phyloP scores from a whole-genome alignment of 2,329 filamentous ascomycete genomes.

The Arthroderma uncinatum region DNA sequence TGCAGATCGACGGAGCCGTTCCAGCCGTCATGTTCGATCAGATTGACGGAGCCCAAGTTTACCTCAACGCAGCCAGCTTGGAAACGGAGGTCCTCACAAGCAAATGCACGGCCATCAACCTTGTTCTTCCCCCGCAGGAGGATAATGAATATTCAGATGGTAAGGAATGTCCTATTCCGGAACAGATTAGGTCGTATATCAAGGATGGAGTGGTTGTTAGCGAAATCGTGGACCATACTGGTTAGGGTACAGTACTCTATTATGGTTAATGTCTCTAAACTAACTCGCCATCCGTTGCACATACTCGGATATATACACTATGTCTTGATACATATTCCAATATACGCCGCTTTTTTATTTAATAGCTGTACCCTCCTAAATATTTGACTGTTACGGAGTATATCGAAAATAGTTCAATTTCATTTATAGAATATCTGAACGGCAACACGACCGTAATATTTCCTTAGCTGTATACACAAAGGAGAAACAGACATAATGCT shows the following conservation, averaged over 20 bases:
- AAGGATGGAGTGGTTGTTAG: slow-evolving; percentile 69
- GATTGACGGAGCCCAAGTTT: slow-evolving; percentile 79
- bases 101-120: slow-evolving; percentile 77
- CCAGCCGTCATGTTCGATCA: slow-evolving; percentile 88
- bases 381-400: background rate
- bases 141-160: slow-evolving; percentile 64
- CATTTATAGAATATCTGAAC: background rate
- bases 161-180: slow-evolving; percentile 74
- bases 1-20: slow-evolving; percentile 78
- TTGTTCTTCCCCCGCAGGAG: slow-evolving; percentile 63
- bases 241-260: slow-evolving; percentile 6
- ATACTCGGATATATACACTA: background rate
- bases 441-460: background rate
- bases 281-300: background rate
- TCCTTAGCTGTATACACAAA: background rate
- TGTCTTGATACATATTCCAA: background rate
- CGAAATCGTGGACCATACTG: slow-evolving; percentile 92
- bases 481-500: background rate
- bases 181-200: slow-evolving; percentile 75
- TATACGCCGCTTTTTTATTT: background rate
- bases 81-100: slow-evolving; percentile 75
- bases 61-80: slow-evolving; percentile 69
- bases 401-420: background rate
- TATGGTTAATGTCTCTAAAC: background rate
- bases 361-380: background rate